A percentile compares a stretch with the other conserved stretches of the same genome.
phyloP scores from a whole-genome alignment of 805 yeast genomes.

The Blastobotrys muscicola region DNA sequence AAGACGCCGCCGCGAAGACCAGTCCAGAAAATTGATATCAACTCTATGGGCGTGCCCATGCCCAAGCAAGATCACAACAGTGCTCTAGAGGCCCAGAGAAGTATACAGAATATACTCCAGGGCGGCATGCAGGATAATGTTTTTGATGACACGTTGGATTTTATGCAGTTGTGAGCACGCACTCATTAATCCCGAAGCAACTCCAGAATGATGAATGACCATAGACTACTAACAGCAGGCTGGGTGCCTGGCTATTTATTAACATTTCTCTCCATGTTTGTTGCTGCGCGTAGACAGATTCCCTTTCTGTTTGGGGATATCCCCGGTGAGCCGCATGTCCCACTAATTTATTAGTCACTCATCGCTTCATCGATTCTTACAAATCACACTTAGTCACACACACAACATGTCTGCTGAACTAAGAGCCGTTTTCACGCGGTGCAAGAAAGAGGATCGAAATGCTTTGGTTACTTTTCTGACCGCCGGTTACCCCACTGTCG shows the following conservation, averaged over 20 bases:
- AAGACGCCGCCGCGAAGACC: too few relatives aligned
- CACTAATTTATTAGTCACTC: too few relatives aligned
- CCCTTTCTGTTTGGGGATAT: too few relatives aligned
- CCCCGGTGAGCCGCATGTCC: too few relatives aligned
- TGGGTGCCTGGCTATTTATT: too few relatives aligned
- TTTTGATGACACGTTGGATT: conserved; percentile 4
- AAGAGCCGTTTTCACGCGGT: conserved; percentile 50
- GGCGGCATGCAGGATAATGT: conserved; percentile 1
- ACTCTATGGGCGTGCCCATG: too few relatives aligned
- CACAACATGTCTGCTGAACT: conserved; percentile 42
- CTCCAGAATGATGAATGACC: not conserved
- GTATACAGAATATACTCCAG: too few relatives aligned
- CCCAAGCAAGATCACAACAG: too few relatives aligned
- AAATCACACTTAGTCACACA: too few relatives aligned
- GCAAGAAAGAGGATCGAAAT: conserved; percentile 59
- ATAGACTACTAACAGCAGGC: too few relatives aligned
- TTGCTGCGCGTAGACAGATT: not conserved
- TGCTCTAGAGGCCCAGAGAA: too few relatives aligned
- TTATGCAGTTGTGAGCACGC: conserved; percentile 2
- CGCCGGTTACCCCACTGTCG: conserved; percentile 85
- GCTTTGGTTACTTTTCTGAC: conserved; percentile 90
- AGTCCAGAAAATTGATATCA: too few relatives aligned
- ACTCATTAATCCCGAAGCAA: not conserved
- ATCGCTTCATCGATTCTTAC: not conserved
- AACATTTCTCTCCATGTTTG: not conserved